Base-by-base conservation (phyloP, 768 basidiomycete genomes). In the Boletus reticulatus region DNA sequence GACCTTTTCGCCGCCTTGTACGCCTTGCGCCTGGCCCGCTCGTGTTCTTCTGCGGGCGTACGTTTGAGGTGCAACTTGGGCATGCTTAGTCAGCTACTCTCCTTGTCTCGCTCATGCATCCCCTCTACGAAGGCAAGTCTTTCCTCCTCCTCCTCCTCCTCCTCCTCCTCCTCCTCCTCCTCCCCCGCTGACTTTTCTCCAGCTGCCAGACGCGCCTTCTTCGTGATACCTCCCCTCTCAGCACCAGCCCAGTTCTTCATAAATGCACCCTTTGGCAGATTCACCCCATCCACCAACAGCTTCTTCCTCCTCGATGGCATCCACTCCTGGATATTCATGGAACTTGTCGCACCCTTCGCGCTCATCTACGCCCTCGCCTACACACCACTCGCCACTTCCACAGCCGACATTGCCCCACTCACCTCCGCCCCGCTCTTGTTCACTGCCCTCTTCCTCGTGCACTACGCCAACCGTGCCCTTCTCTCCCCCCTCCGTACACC, bases 401-500 rank as follows among this genome's bases (percentile, higher is more conserved):
- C 67, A 4, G 52, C 60, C 42, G 71, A 61, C 38, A 64, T 57
- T 56, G 63, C 57, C 34, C 50, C 73, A 4, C 64, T 78, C 47
- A 56, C 74, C 6, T 66, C 69, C 48, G 76, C 82, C 0, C 77
- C 82, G 38, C 71, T 73, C 20, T 48, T 90, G 48, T 76, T 92
- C 51, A 76, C 78, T 14, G 58, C 67, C 8, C 76, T 88, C 49
- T 95, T 80, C 71, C 68, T 94, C 47, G 52, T 78, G 1, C 94
- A 97, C 75, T 96, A 98, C 72, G 58, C 80, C 50, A 94, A 96
- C 72, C 89, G 95, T 48, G 84, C 92, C 6, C 53, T 94, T 48
- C 62, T 97, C 32, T 89, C 85, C 2, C 91, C 92, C 7, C 75
- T 96, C 6, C 81, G 91, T 55, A 87, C 92, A 0, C 89, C 94